Evolutionary conservation across 371 early-diverging fungal species (phyloP), one percentile per base, ranked within the genome.

Genomic region (Syncephalis plumigaleata): DNA sequence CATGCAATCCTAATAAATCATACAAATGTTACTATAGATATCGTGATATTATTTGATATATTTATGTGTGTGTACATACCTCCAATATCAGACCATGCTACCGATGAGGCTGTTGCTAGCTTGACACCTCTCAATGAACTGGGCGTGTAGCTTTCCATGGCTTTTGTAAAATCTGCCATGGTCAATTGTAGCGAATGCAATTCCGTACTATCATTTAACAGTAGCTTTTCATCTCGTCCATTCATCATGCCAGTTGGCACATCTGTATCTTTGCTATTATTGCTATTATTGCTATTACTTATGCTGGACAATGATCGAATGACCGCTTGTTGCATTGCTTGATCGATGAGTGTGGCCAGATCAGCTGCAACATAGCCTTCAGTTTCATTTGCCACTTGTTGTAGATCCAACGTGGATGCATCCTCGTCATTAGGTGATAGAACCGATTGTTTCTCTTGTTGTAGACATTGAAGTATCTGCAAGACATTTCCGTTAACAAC

Each of bases 331-430:
- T 89, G 89, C 1, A 79, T 71, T 0, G 91, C 77, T 3, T 91
- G 74, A 46, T 87, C 81, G 23, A 85, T 63, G 42, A 90, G 68
- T 0, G 79, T 72, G 45, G 77, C 68, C 18, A 92, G 61, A 61
- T 92, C 93, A 0, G 81, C 74, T 3, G 92, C 87, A 17, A 81
- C 59, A 54, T 84, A 92, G 0, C 93, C 91, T 61, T 95, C 95
- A 1, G 91, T 91, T 53, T 72, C 65, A 27, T 81, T 75, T 1
- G 88, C 81, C 0, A 88, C 67, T 0, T 73, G 68, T 1, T 77
- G 72, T 36, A 86, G 60, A 55, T 86, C 83, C 24, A 87, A 63
- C 3, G 55, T 45, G 0, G 64, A 55, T 11, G n/a, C 70, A 50
- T 18, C 4, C 70, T 72, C 39, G 11, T 38, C 45, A 1, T 59